Evolutionary conservation across 345 rosid species (phyloP).

Genomic region (Salix suchowensis): DNA sequence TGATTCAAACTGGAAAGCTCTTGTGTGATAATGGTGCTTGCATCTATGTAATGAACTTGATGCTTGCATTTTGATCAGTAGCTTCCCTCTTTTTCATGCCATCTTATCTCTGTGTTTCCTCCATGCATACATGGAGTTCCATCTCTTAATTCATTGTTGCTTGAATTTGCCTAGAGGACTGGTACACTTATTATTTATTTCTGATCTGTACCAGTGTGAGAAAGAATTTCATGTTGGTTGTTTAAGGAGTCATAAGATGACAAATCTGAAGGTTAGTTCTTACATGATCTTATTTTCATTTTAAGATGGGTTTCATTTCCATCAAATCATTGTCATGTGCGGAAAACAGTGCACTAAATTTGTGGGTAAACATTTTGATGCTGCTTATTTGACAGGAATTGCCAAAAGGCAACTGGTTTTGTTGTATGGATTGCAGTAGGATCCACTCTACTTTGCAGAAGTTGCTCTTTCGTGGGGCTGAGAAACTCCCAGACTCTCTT

Average conservation of each 20-base stretch:
- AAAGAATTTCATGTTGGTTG: constrained; percentile 95
- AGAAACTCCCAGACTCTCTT: constrained; percentile 54
- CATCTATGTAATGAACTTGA: not conserved
- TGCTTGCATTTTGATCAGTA: not conserved
- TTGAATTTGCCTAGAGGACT: not conserved
- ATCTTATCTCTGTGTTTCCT: not conserved
- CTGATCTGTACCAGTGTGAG: constrained; percentile 53
- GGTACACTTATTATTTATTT: not conserved
- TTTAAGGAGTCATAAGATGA: constrained; percentile 70
- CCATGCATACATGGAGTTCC: not conserved
- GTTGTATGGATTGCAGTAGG: constrained; percentile 52
- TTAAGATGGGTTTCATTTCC: not conserved
- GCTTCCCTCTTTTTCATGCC: not conserved
- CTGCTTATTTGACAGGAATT: constrained; percentile 56
- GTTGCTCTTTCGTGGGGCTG: constrained; percentile 51
- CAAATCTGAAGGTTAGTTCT: constrained; percentile 65
- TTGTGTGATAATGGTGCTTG: not conserved
- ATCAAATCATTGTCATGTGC: not conserved
- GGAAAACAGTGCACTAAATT: not conserved
- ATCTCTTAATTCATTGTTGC: not conserved
- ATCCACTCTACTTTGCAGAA: constrained; percentile 55
- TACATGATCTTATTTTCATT: not conserved
- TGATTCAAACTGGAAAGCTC: constrained; percentile 1
- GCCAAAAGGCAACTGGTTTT: constrained; percentile 88
- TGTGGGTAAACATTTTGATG: constrained; percentile 5